A percentile compares a stretch with the other conserved stretches of the same genome.
Evolutionary conservation across 2,329 filamentous ascomycete genomes (phyloP).

Genomic region (Elsinoe fawcettii): DNA sequence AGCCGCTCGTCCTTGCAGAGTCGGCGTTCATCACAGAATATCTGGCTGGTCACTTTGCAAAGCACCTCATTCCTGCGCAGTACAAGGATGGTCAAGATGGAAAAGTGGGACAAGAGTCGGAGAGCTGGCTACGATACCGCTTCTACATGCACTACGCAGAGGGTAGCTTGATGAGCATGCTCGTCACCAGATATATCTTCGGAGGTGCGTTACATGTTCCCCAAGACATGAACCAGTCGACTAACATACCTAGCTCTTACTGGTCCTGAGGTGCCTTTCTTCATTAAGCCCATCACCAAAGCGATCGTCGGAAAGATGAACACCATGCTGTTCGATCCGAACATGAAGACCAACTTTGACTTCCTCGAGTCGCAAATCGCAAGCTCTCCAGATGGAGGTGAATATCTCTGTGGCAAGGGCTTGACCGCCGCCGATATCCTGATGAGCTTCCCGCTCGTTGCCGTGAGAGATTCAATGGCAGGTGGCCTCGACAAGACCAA

Average conservation of each 20-base stretch:
- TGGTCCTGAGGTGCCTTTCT: slow-evolving; percentile 51
- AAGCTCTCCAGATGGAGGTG: slow-evolving; percentile 40
- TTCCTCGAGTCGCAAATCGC: slow-evolving; percentile 46
- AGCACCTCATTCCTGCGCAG: slow-evolving; percentile 43
- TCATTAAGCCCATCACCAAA: slow-evolving; percentile 57
- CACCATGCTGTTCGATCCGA: slow-evolving; percentile 38
- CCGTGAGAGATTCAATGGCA: slow-evolving; percentile 27
- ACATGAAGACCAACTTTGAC: slow-evolving; percentile 41
- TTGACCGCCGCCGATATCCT: slow-evolving; percentile 48
- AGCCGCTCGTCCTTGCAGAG: slow-evolving; percentile 65
- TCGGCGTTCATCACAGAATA: slow-evolving; percentile 77
- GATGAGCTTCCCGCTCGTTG: slow-evolving; percentile 46
- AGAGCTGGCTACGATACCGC: slow-evolving; percentile 53
- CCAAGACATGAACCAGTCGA: slow-evolving; percentile 31
- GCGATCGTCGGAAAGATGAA: slow-evolving; percentile 46
- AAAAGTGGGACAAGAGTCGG: slow-evolving; percentile 50
- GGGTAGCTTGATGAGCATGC: slow-evolving; percentile 68
- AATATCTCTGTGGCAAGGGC: slow-evolving; percentile 43
- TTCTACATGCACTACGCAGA: slow-evolving; percentile 80
- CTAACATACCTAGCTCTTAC: slow-evolving; percentile 15
- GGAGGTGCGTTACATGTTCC: slow-evolving; percentile 36
- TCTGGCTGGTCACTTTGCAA: slow-evolving; percentile 60
- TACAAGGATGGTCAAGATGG: slow-evolving; percentile 49
- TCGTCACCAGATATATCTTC: slow-evolving; percentile 59
- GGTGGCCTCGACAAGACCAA: slow-evolving; percentile 34